phyloP scores from a whole-genome alignment of 1,284 basidiomycete genomes.

The Wallemia mellicola region DNA sequence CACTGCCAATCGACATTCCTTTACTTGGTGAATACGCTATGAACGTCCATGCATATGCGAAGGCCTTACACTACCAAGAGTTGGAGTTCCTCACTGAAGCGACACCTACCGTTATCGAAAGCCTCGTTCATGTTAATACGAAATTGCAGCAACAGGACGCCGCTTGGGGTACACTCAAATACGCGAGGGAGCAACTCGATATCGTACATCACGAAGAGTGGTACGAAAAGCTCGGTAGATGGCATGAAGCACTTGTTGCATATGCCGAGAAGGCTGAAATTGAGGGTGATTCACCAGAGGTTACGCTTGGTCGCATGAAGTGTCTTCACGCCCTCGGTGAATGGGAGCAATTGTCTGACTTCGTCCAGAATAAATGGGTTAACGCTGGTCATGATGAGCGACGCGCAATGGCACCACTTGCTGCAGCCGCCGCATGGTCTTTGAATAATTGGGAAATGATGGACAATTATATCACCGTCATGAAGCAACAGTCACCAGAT shows the following conservation, averaged over 20 bases:
- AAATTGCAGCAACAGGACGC: slow-evolving; percentile 89
- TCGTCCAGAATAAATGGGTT: slow-evolving; percentile 71
- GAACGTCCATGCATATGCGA: slow-evolving; percentile 84
- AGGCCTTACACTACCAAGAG: slow-evolving; percentile 96
- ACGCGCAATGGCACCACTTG: slow-evolving; percentile 77
- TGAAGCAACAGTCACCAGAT: slow-evolving; percentile 81
- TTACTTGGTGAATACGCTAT: slow-evolving; percentile 80
- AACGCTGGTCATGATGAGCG: slow-evolving; percentile 56
- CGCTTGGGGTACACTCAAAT: slow-evolving; percentile 72
- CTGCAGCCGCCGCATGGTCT: slow-evolving; percentile 90
- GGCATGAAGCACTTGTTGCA: slow-evolving; percentile 73
- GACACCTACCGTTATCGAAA: slow-evolving; percentile 60
- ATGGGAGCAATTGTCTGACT: slow-evolving; percentile 71
- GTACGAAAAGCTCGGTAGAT: slow-evolving; percentile 88
- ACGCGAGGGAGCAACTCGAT: slow-evolving; percentile 32
- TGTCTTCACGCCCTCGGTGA: slow-evolving; percentile 92
- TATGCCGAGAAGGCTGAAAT: slow-evolving; percentile 50
- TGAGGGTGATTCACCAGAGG: slow-evolving; percentile 37
- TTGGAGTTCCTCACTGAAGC: slow-evolving; percentile 83
- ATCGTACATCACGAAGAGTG: slow-evolving; percentile 50
- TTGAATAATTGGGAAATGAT: slow-evolving; percentile 91
- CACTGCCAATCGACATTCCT: slow-evolving; percentile 73
- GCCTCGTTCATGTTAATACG: slow-evolving; percentile 89
- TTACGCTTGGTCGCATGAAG: slow-evolving; percentile 61
- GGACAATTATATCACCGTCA: slow-evolving; percentile 86